phyloP scores from a whole-genome alignment of 1,284 basidiomycete genomes.

The Moniliella sp. region DNA sequence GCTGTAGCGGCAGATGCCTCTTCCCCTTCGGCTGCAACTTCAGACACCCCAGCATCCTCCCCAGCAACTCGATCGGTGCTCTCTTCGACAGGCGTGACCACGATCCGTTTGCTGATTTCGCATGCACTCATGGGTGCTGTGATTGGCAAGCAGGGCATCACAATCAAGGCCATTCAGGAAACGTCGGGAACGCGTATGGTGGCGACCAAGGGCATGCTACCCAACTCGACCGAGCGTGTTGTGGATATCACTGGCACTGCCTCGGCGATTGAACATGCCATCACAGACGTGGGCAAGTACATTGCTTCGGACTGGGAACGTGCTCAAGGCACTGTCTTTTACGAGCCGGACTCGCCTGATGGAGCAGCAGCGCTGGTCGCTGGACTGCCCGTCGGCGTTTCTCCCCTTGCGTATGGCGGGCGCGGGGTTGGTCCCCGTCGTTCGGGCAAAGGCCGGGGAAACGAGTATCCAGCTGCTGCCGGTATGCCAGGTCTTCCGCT shows the following conservation, averaged over 20 bases:
- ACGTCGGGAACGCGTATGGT: constrained; percentile 33
- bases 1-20: no score
- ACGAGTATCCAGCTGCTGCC: no score
- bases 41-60: no score
- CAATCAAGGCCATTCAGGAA: constrained; percentile 35
- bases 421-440: no score
- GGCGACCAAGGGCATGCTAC: constrained; percentile 34
- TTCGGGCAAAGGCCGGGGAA: no score
- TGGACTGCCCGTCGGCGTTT: constrained; percentile 38
- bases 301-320: constrained; percentile 91
- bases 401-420: no score
- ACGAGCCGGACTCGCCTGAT: constrained; percentile 61
- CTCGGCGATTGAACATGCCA: constrained; percentile 69
- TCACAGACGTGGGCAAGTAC: constrained; percentile 83
- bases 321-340: constrained; percentile 55
- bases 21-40: no score
- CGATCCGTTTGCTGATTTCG: constrained; percentile 48
- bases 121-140: constrained; percentile 34
- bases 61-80: no score
- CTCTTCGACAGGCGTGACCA: no score
- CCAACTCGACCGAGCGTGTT: constrained; percentile 43
- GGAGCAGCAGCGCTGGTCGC: no score
- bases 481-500: no score
- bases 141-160: constrained; percentile 33
- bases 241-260: constrained; percentile 85